Evolutionary conservation across 1,284 basidiomycete genomes (phyloP).

Genomic region (Cutaneotrichosporon cavernicola): DNA sequence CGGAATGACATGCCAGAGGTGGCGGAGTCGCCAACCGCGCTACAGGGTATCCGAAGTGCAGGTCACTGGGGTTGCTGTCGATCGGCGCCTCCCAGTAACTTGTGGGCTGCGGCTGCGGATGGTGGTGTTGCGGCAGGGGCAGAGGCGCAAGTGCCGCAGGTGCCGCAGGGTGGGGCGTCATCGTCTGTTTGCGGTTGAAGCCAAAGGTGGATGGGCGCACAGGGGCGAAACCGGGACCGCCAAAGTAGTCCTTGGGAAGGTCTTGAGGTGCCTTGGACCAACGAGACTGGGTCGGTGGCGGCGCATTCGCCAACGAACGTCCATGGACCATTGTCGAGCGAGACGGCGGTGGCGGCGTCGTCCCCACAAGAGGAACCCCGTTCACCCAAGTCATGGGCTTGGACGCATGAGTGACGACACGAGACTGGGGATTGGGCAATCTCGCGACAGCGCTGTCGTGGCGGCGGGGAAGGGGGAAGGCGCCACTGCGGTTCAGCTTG

Average conservation of each 20-base stretch:
- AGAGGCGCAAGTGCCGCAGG: neutral
- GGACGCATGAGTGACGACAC: neutral
- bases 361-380: neutral
- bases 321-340: neutral
- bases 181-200: neutral
- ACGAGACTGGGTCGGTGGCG: neutral
- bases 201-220: neutral
- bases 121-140: neutral
- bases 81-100: neutral
- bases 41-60: neutral
- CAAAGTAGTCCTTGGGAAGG: conserved; percentile 7
- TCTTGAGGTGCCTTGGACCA: conserved; percentile 6
- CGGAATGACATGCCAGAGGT: too few relatives aligned
- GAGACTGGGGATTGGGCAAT: neutral
- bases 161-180: neutral
- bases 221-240: conserved; percentile 1
- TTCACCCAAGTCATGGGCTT: neutral
- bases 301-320: neutral
- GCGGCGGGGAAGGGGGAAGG: neutral
- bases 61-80: neutral
- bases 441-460: neutral
- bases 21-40: neutral
- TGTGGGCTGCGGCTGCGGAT: neutral
- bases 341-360: neutral
- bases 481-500: conserved; percentile 1